Evolutionary conservation across 2,329 filamentous ascomycete genomes (phyloP).

Genomic region (Trichoderma sp.): DNA sequence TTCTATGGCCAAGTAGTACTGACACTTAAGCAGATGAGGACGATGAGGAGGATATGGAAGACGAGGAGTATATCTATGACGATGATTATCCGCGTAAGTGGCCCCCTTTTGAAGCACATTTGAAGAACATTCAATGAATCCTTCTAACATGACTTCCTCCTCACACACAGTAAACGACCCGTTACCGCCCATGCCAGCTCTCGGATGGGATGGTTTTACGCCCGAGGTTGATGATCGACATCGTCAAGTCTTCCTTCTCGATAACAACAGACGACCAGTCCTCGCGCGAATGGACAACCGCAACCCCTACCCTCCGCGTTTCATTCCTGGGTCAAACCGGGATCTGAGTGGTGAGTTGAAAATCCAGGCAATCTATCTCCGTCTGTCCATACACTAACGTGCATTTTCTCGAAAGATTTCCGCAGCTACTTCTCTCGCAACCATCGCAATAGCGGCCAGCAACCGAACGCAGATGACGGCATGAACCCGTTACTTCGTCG

Average conservation of each 20-base stretch:
- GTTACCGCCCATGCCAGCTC: conserved; percentile 47
- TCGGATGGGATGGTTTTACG: conserved; percentile 61
- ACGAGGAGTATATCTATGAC: conserved; percentile 66
- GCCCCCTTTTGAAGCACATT: background rate
- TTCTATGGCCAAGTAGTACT: background rate
- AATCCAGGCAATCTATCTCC: background rate
- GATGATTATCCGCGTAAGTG: conserved; percentile 60
- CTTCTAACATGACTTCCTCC: background rate
- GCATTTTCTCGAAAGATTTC: conserved; percentile 46
- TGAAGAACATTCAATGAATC: background rate
- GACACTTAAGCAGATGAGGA: conserved; percentile 47
- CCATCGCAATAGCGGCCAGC: conserved; percentile 56
- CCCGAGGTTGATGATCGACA: conserved; percentile 54
- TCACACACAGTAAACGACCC: conserved; percentile 27
- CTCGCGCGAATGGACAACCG: conserved; percentile 48
- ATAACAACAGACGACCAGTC: conserved; percentile 50
- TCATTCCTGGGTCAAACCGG: conserved; percentile 57
- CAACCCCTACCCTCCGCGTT: conserved; percentile 61
- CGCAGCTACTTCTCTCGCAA: conserved; percentile 54
- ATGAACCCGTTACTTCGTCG: conserved; percentile 84
- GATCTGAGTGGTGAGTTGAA: conserved; percentile 53
- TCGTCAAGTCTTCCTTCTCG: conserved; percentile 53
- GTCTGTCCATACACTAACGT: conserved; percentile 2
- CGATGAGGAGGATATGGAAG: conserved; percentile 70
- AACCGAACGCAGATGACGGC: conserved; percentile 72